phyloP scores from a whole-genome alignment of 345 rosid species.

The Abelmoschus esculentus region DNA sequence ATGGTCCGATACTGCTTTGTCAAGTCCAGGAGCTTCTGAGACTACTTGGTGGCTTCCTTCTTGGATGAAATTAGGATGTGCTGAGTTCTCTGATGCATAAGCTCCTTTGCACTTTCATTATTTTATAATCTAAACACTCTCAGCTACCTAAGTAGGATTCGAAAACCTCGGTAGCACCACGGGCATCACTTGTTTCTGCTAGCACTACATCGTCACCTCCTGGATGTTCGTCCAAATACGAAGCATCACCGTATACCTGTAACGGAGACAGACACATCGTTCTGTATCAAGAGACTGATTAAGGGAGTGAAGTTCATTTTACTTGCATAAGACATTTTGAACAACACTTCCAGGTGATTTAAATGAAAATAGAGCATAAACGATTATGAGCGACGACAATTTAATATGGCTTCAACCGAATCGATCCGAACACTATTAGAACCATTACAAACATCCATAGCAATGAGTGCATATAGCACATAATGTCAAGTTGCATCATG shows the following conservation, averaged over 20 bases:
- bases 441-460: neutral
- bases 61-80: too few relatives aligned
- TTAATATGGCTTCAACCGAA: neutral
- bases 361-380: neutral
- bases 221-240: conserved; percentile 85
- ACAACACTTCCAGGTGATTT: neutral
- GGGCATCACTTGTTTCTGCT: conserved; percentile 24
- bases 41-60: too few relatives aligned
- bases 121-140: neutral
- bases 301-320: neutral
- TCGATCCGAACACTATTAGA: neutral
- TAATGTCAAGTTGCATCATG: neutral
- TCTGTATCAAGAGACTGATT: neutral
- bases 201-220: conserved; percentile 92
- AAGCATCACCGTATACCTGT: conserved; percentile 74
- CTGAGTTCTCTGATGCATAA: too few relatives aligned
- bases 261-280: neutral
- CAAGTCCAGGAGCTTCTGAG: conserved; percentile 37
- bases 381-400: neutral
- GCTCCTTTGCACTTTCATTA: neutral
- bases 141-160: neutral
- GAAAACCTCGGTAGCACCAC: neutral
- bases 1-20: conserved; percentile 60
- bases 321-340: neutral
- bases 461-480: neutral